Conservation (phyloP, 192 early-diverging fungal species). For the Kappamyces sp. region DNA sequence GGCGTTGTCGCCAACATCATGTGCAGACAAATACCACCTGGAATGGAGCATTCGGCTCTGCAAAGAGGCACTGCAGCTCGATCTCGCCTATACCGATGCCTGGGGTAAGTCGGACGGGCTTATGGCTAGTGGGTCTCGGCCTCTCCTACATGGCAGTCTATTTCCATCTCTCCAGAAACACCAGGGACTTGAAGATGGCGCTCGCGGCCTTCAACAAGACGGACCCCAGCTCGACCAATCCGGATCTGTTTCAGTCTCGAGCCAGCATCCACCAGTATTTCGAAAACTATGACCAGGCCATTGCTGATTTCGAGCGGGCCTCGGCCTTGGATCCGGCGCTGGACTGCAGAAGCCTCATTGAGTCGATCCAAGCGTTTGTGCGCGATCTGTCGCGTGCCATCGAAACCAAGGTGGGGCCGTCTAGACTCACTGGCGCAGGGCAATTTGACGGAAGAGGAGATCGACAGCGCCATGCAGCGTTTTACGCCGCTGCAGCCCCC, state of each 20-base stretch:
- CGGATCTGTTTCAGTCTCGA: conserved; percentile 13
- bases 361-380: conserved; percentile 1
- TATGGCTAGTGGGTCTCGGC: conserved; percentile 14
- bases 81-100: conserved; percentile 12
- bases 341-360: neutral
- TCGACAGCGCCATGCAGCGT: neutral
- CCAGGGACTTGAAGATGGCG: conserved; percentile 10
- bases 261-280: conserved; percentile 13
- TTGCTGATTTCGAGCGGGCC: conserved; percentile 3
- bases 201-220: conserved; percentile 18
- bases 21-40: conserved; percentile 2
- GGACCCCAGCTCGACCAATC: neutral
- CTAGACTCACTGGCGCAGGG: neutral
- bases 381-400: neutral
- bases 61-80: conserved; percentile 18
- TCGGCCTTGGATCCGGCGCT: conserved; percentile 6
- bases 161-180: conserved; percentile 15
- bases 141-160: conserved; percentile 9
- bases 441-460: neutral
- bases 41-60: conserved; percentile 16
- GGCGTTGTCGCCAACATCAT: neutral
- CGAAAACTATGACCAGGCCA: conserved; percentile 18
- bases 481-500: neutral
- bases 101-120: conserved; percentile 12
- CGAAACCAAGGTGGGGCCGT: neutral